phyloP scores from a whole-genome alignment of 495 filamentous ascomycete species.

The Delitschia confertaspora region DNA sequence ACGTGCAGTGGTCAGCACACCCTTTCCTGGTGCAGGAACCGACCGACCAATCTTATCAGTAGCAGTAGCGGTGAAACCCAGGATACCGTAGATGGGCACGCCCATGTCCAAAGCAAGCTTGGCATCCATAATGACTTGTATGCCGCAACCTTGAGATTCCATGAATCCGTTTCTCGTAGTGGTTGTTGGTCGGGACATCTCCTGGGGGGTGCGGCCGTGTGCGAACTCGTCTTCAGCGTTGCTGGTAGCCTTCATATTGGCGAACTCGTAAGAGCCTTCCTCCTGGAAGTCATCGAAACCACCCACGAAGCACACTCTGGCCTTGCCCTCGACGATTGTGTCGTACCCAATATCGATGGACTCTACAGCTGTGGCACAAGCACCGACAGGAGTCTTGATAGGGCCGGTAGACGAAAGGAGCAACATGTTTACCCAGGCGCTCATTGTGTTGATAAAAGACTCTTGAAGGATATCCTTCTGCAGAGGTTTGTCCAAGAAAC shows the following conservation, averaged over 20 bases:
- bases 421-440: conserved; percentile 99
- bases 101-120: conserved; percentile 96
- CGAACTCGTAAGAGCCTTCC: conserved; percentile 98
- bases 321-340: conserved; percentile 96
- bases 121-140: conserved; percentile 97
- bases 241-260: conserved; percentile 99
- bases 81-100: conserved; percentile 91
- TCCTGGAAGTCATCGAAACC: conserved; percentile 99
- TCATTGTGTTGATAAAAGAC: conserved; percentile 99
- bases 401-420: conserved; percentile 92
- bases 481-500: conserved; percentile 91
- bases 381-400: conserved; percentile 97
- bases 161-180: conserved; percentile 97
- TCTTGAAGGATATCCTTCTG: conserved; percentile 99
- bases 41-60: conserved; percentile 98
- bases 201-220: conserved; percentile 85
- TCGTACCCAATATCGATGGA: conserved; percentile 96
- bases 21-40: conserved; percentile 90
- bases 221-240: conserved; percentile 94
- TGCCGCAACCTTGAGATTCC: conserved; percentile 97
- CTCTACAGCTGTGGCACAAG: conserved; percentile 94
- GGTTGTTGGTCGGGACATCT: conserved; percentile 97
- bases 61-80: conserved; percentile 91
- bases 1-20: conserved; percentile 93
- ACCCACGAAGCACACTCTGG: conserved; percentile 91